These are phyloP conservation scores for Periconia sp. DNA, from an alignment of 2,329 filamentous ascomycete genomes.

Conservation along the genomic window DNA sequence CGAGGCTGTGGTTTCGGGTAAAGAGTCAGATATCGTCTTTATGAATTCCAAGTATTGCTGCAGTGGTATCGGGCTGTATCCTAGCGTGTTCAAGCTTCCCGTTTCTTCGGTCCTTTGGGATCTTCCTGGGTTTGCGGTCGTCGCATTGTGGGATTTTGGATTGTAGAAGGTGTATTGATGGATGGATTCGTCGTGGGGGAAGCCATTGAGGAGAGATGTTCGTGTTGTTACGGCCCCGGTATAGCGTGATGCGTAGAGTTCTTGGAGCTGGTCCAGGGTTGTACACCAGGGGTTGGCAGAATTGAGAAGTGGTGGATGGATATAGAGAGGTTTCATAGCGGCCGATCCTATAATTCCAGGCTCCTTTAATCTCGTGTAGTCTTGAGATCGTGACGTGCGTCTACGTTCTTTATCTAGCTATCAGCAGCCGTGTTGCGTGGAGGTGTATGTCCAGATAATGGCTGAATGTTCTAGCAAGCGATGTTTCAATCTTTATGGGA, in stretches of 20 bases:
- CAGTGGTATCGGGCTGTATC: constrained; percentile 72
- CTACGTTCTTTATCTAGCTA: too few species aligned
- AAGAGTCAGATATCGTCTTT: constrained; percentile 50
- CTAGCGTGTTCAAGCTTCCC: constrained; percentile 69
- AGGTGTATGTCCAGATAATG: too few species aligned
- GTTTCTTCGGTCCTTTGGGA: constrained; percentile 30
- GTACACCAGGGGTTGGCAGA: constrained; percentile 80
- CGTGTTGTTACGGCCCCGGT: constrained; percentile 79
- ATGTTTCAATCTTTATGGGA: too few species aligned
- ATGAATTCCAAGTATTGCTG: constrained; percentile 65
- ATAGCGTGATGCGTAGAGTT: constrained; percentile 65
- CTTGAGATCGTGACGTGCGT: too few species aligned
- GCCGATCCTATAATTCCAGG: too few species aligned
- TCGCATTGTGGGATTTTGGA: constrained; percentile 41
- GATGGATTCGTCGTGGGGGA: constrained; percentile 63
- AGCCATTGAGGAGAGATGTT: constrained; percentile 70
- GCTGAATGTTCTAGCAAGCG: too few species aligned
- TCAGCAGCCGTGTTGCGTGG: too few species aligned
- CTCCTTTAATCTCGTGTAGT: too few species aligned
- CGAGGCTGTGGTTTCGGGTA: constrained; percentile 5
- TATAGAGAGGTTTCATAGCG: constrained; percentile 49
- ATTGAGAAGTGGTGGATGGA: constrained; percentile 73
- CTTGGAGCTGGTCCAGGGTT: constrained; percentile 63
- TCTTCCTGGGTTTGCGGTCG: constrained; percentile 24
- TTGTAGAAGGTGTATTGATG: constrained; percentile 74